These are phyloP conservation scores for Albatrellus ellisii DNA, from an alignment of 768 basidiomycete species.

Conservation along the genomic window DNA sequence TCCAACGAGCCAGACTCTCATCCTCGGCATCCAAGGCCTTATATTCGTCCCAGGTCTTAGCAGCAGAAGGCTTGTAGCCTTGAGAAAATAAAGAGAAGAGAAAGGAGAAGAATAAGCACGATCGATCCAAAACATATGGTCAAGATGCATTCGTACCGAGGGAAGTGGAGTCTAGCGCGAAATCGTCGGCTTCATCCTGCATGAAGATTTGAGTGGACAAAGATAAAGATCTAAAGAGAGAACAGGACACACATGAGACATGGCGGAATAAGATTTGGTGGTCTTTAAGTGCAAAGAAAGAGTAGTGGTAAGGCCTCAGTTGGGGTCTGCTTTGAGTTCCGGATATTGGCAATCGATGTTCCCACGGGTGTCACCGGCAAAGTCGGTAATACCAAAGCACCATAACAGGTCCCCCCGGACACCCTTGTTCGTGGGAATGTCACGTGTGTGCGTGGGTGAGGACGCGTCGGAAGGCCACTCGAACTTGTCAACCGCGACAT, in stretches of 20 bases:
- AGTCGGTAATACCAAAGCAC: background rate
- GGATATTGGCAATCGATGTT: slow-evolving; percentile 41
- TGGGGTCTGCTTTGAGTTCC: too few species aligned
- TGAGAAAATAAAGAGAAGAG: background rate
- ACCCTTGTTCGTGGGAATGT: background rate
- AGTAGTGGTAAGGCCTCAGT: background rate
- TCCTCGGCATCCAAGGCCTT: slow-evolving; percentile 80
- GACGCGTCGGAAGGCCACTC: background rate
- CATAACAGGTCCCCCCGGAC: background rate
- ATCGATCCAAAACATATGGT: background rate
- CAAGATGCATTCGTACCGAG: slow-evolving; percentile 28
- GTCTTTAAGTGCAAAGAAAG: slow-evolving; percentile 9
- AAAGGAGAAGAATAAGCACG: background rate
- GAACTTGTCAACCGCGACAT: background rate
- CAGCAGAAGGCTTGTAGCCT: slow-evolving; percentile 68
- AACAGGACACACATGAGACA: background rate
- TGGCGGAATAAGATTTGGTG: background rate
- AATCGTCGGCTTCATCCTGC: slow-evolving; percentile 59
- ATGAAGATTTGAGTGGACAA: slow-evolving; percentile 14
- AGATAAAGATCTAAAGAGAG: too few species aligned
- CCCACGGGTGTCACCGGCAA: slow-evolving; percentile 42
- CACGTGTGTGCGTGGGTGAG: slow-evolving; percentile 10
- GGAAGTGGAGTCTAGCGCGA: slow-evolving; percentile 55
- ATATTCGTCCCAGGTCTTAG: slow-evolving; percentile 70
- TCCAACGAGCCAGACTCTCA: slow-evolving; percentile 92